Evolutionary conservation across 202 grass and related monocot species (phyloP), one percentile per base, ranked within the genome.

Genomic region (Setaria italica): DNA sequence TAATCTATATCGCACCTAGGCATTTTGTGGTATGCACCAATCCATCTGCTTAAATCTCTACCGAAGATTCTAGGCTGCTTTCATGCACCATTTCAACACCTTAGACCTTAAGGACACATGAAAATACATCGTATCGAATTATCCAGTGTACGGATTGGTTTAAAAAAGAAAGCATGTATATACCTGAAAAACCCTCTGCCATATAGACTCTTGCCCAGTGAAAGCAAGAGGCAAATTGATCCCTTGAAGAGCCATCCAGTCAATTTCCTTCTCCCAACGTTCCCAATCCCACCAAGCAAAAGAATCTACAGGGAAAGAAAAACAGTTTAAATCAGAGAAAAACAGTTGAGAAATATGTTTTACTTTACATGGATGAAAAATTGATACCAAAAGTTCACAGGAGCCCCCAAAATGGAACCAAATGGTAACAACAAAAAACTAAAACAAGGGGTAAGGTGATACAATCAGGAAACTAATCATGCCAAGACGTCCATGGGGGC

Each of bases 171-270:
- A 2, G 41, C 7, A 42, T 20, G 32, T 9, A 73, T 39, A 32
- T 77, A 95, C 95, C 95, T 92, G 84, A 81, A 95, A 98, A 81
- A 98, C 91, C 67, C 84, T 94, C 84, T 95, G 91, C 95, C 95
- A 98, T 77, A 98, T 88, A 79, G 91, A 54, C 50, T 98, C 95
- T 87, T 98, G 93, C 11, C 95, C 95, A 80, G 91, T 95, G 90
- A 92, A 98, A 93, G 93, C 93, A 80, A 95, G 92, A 80, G 93
- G 95, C 72, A 95, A 92, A 86, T 98, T 98, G 70, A 98, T 86
- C 72, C 95, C 95, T 90, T 98, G 93, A 86, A 98, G 91, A 90
- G 91, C 95, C 93, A 98, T 98, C 95, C 95, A 98, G 63, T 98
- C 95, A 89, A 98, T 98, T 81, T 98, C 95, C 81, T 89, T 95